Evolutionary conservation across 2,329 filamentous ascomycete genomes (phyloP), one percentile per base, ranked within the genome.

Genomic region (Phyllosticta citribraziliensis): DNA sequence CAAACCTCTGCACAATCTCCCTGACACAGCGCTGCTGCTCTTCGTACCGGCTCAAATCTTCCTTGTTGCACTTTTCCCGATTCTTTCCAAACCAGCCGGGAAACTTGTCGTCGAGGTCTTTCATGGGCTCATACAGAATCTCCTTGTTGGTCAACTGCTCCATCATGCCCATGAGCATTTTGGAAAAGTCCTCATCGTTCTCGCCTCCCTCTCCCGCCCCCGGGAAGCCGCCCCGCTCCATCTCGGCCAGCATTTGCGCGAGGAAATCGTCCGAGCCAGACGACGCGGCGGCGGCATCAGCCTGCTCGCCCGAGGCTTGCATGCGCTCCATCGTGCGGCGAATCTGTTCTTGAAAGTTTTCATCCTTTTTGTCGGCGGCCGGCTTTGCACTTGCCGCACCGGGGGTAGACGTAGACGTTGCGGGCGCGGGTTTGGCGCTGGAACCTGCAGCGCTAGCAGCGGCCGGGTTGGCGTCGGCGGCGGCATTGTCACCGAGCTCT

Each of bases 131-230:
- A 72, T 97, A 97, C 57, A 99, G 77, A 65, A 99, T 97, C 67
- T 97, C 94, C 79, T 96, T 97, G 75, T 96, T 96, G 3, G 94
- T 97, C 65, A 99, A 82, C 74, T 99, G 92, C 76, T 97, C 91
- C 93, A 99, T 97, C 91, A 97, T 96, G 59, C 89, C 89, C 82
- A 96, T 85, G 63, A 99, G 83, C 85, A 97, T 91, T 77, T 96
- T 93, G 62, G 90, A 91, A 69, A 97, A 89, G 67, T 96, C 91
- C 68, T 94, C 91, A 61, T 97, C 91, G 63, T 78, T 76, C 2
- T 68, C 79, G 14, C 78, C 80, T 35, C 78, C 79, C 2, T 79
- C 82, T 10, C 69, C 72, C 17, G 83, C 86, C 0, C 74, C 79
- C 0, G 79, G 74, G 62, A 80, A 70, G 24, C 81, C 82, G 8